Percentiles rank a stretch among this genome's conserved stretches.
Evolutionary conservation across 805 yeast genomes (phyloP).

Genomic region (Priceomyces melissophilus): DNA sequence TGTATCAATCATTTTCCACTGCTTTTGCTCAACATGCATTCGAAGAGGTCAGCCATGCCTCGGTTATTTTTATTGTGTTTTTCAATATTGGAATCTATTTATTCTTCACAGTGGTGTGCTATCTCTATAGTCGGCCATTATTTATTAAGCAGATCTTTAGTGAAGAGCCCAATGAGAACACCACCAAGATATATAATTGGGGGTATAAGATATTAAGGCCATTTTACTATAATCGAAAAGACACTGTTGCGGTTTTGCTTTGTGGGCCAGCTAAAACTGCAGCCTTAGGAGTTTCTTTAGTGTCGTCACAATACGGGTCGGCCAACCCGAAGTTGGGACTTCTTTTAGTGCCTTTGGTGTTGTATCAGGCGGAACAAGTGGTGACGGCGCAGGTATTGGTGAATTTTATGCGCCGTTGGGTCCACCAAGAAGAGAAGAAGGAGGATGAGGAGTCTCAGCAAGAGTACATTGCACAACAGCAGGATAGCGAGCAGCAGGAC

Average conservation of each 20-base stretch:
- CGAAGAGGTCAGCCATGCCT: constrained; percentile 60
- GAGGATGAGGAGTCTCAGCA: constrained; percentile 5
- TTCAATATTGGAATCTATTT: constrained; percentile 79
- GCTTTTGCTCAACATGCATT: constrained; percentile 85
- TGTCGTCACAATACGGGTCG: constrained; percentile 76
- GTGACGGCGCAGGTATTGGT: constrained; percentile 74
- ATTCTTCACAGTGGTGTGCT: constrained; percentile 69
- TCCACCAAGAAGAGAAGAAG: constrained; percentile 33
- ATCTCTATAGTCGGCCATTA: constrained; percentile 55
- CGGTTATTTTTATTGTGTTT: constrained; percentile 74
- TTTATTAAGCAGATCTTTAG: constrained; percentile 42
- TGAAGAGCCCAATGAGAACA: constrained; percentile 44
- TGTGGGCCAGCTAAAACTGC: constrained; percentile 95
- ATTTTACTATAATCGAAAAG: constrained; percentile 66
- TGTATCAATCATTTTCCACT: constrained; percentile 79
- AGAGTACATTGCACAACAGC: too few relatives aligned
- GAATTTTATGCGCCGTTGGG: constrained; percentile 68
- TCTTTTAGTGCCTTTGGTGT: constrained; percentile 74
- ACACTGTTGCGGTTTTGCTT: constrained; percentile 75
- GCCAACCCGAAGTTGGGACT: constrained; percentile 60
- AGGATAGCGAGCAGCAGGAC: too few relatives aligned
- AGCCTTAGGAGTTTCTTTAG: constrained; percentile 81
- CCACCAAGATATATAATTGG: constrained; percentile 43
- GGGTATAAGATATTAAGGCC: constrained; percentile 50
- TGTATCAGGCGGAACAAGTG: constrained; percentile 87